These are phyloP conservation scores for Diaporthe humulicola DNA, from an alignment of 2,329 filamentous ascomycete genomes.

Conservation along the genomic window DNA sequence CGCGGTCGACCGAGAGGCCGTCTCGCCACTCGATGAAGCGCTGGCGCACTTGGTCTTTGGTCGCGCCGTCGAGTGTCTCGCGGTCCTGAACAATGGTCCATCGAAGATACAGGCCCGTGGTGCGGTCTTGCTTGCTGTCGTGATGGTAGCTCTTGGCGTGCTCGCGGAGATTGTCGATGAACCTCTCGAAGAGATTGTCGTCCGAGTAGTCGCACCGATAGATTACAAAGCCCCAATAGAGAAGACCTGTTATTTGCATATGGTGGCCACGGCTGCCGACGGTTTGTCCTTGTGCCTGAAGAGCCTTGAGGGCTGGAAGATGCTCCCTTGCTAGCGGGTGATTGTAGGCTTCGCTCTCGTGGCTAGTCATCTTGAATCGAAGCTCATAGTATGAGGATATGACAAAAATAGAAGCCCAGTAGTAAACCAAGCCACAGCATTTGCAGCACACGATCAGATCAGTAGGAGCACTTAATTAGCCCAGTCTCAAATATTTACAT, in stretches of 20 bases:
- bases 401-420: too few species aligned
- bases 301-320: background rate
- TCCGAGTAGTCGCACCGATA: slow-evolving; percentile 35
- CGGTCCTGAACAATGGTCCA: slow-evolving; percentile 50
- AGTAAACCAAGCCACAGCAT: too few species aligned
- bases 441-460: too few species aligned
- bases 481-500: too few species aligned
- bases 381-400: background rate
- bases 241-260: background rate
- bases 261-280: slow-evolving; percentile 5
- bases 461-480: too few species aligned
- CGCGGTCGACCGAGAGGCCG: slow-evolving; percentile 38
- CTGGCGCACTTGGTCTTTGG: slow-evolving; percentile 34
- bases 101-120: slow-evolving; percentile 54
- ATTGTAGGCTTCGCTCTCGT: background rate
- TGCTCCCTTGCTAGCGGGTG: slow-evolving; percentile 7
- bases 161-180: slow-evolving; percentile 44
- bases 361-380: background rate
- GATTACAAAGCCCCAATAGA: slow-evolving; percentile 8
- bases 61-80: slow-evolving; percentile 22
- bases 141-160: slow-evolving; percentile 35
- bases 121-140: background rate
- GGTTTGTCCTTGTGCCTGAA: background rate
- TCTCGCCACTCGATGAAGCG: slow-evolving; percentile 74
- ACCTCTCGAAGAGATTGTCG: slow-evolving; percentile 44